Evolutionary conservation across 2,329 filamentous ascomycete genomes (phyloP).

Genomic region (Leptodontidium sp.): DNA sequence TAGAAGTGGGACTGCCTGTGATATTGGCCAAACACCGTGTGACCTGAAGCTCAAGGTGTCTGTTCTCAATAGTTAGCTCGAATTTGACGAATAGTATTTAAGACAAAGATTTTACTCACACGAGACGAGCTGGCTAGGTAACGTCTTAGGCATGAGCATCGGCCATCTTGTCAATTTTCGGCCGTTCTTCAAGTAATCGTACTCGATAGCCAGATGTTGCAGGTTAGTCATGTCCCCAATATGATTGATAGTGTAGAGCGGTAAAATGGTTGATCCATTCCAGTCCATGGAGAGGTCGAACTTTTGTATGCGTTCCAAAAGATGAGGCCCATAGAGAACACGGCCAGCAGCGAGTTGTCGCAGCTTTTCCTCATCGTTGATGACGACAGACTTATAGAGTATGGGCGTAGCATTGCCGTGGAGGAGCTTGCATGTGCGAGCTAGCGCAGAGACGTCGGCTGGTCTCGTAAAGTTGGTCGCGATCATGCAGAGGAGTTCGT

Average conservation of each 20-base stretch:
- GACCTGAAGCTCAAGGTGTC: too few relatives aligned
- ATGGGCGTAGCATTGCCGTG: neutral
- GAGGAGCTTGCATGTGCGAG: constrained; percentile 8
- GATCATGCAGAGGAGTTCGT: constrained; percentile 14
- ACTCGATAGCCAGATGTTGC: neutral
- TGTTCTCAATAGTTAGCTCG: too few relatives aligned
- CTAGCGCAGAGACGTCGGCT: neutral
- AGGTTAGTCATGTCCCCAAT: neutral
- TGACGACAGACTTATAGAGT: neutral
- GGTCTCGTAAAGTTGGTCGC: neutral
- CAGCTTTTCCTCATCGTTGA: neutral
- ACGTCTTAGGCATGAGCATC: neutral
- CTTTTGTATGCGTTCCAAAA: neutral
- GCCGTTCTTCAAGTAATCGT: neutral
- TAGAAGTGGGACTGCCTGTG: neutral
- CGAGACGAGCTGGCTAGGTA: neutral
- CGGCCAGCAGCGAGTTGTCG: neutral
- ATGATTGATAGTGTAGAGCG: neutral
- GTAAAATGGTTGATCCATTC: neutral
- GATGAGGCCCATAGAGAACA: neutral
- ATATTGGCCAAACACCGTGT: too few relatives aligned
- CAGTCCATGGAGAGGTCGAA: neutral
- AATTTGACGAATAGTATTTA: too few relatives aligned
- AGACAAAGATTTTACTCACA: neutral
- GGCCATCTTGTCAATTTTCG: neutral